Base-by-base conservation (phyloP, 352 stramenopile genomes). In the Phytophthora colocasiae region DNA sequence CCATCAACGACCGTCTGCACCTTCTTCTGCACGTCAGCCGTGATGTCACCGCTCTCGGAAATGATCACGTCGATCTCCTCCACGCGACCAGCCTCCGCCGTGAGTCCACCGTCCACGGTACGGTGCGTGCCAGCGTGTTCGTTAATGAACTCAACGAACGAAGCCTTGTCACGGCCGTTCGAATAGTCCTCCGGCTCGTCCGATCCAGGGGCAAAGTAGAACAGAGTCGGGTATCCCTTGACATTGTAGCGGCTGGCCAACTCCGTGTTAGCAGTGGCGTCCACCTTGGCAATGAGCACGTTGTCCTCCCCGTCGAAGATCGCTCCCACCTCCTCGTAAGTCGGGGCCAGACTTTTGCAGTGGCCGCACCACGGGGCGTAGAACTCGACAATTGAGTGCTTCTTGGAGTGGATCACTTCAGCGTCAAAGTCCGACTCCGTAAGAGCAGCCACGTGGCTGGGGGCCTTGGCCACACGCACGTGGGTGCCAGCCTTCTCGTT, bases 301-400 rank as follows among this genome's bases (percentile, higher is more conserved):
- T 88, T 80, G 31, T 91, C 83, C 47, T 95, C 89, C 12, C 85
- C 83, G 39, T 78, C 73, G 58, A 83, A 95, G 40, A 95, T 83
- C 49, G 81, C 85, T 31, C 56, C 87, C 53, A 96, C 82, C 40
- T 93, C 79, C 57, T 97, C 89, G 83, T 96, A 98, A 26, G 83
- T 91, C 3, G 93, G 93, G 7, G 89, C 86, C 34, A 98, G 74
- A 43, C 64, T 75, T 84, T 98, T 97, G 89, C 94, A 98, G 85
- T 98, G 94, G 49, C 94, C 94, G 64, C 92, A 98, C 92, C 93
- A 98, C 26, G 93, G 94, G 29, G 94, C 94, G 73, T 97, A 97
- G 72, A 98, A 98, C 71, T 98, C 92, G 7, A 98, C 93, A 32
- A 98, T 69, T 47, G 75, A 75, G 73, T 96, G 86, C 69, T 95